Conservation (phyloP, 2,329 filamentous ascomycete genomes). For the Pestalotiopsis sp. region DNA sequence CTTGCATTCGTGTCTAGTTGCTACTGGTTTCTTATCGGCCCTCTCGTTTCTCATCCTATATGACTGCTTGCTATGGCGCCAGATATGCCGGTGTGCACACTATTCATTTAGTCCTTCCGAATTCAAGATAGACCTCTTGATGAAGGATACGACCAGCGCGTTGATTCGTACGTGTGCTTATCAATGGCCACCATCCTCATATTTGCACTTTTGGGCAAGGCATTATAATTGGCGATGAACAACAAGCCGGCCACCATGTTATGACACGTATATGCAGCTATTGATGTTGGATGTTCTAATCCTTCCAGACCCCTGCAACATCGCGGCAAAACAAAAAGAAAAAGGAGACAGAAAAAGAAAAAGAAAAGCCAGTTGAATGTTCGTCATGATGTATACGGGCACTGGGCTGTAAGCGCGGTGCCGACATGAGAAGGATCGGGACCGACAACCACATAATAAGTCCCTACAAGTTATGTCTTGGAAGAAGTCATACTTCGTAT, state of each 20-base stretch:
- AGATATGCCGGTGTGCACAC: neutral
- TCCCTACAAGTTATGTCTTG: neutral
- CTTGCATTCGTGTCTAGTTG: neutral
- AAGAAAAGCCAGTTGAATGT: neutral
- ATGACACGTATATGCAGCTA: neutral
- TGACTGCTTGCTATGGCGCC: constrained; percentile 9
- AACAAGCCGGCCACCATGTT: neutral
- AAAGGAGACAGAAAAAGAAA: no score
- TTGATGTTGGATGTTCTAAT: no score
- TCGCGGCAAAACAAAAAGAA: no score
- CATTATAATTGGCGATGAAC: neutral
- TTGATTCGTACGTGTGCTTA: neutral
- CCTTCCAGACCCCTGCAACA: no score
- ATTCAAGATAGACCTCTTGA: neutral
- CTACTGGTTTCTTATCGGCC: neutral
- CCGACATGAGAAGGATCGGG: neutral
- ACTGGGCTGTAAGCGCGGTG: neutral
- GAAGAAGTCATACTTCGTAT: no score
- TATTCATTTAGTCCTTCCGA: neutral
- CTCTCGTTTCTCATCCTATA: neutral
- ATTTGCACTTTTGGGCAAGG: neutral
- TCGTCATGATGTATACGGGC: neutral
- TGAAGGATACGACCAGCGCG: neutral
- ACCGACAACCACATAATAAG: neutral
- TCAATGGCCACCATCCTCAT: neutral